Evolutionary conservation across 2,329 filamentous ascomycete genomes (phyloP).

Genomic region (Hymenoscyphus linearis): DNA sequence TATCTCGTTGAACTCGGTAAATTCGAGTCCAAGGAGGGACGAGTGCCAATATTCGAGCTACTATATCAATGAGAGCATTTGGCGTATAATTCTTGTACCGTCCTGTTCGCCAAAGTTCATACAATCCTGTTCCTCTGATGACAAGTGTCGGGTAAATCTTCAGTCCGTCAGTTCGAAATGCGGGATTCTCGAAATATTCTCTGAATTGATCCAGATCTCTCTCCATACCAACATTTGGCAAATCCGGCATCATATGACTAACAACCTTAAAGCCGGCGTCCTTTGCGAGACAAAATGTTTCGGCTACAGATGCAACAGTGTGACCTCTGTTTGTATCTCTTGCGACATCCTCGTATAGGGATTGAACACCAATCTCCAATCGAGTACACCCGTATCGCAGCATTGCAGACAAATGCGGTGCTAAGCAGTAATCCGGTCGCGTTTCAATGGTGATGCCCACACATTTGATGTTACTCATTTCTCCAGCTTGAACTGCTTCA

Average conservation of each 20-base stretch:
- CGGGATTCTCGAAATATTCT: conserved; percentile 96
- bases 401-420: conserved; percentile 94
- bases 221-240: conserved; percentile 98
- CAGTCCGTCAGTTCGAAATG: conserved; percentile 90
- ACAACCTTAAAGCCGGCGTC: conserved; percentile 99
- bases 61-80: conserved; percentile 90
- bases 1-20: conserved; percentile 96
- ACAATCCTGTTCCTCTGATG: conserved; percentile 91
- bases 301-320: conserved; percentile 89
- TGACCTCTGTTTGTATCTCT: conserved; percentile 95
- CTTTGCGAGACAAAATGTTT: conserved; percentile 96
- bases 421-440: conserved; percentile 90
- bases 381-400: conserved; percentile 95
- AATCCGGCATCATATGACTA: conserved; percentile 98
- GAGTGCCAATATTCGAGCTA: conserved; percentile 90
- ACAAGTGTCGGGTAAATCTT: conserved; percentile 98
- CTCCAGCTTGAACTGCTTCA: conserved; percentile 87
- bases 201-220: conserved; percentile 93
- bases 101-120: conserved; percentile 95
- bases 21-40: conserved; percentile 98
- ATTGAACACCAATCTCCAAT: conserved; percentile 92
- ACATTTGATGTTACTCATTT: conserved; percentile 96
- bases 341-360: conserved; percentile 96
- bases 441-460: conserved; percentile 99
- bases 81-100: conserved; percentile 98